These are phyloP conservation scores for Ceratocystis eucalypticola DNA, from an alignment of 2,329 filamentous ascomycete species.

Conservation along the genomic window DNA sequence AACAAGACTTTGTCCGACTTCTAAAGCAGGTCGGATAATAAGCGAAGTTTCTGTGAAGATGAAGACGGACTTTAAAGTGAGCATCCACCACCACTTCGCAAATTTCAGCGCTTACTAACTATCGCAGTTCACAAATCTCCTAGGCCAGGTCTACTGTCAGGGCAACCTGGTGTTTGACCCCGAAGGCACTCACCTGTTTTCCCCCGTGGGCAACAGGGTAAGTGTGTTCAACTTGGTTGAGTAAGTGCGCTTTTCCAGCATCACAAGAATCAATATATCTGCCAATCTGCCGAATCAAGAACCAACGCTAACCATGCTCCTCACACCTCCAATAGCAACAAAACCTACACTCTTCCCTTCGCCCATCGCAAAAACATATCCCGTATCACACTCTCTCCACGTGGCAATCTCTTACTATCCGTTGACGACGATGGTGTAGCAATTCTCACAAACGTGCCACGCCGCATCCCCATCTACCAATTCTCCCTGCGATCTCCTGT, in stretches of 20 bases:
- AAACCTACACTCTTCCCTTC: slow-evolving; percentile 75
- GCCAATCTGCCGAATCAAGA: no score
- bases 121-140: slow-evolving; percentile 85
- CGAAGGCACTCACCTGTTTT: slow-evolving; percentile 89
- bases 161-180: slow-evolving; percentile 94
- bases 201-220: slow-evolving; percentile 90
- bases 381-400: slow-evolving; percentile 74
- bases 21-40: not conserved
- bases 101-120: not conserved
- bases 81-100: slow-evolving; percentile 16
- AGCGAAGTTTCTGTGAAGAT: slow-evolving; percentile 40
- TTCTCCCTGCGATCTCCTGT: slow-evolving; percentile 86
- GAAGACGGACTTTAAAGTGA: slow-evolving; percentile 98
- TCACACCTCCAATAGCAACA: slow-evolving; percentile 45
- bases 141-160: slow-evolving; percentile 96
- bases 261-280: not conserved
- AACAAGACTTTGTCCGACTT: not conserved
- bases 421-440: slow-evolving; percentile 90
- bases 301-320: not conserved
- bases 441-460: slow-evolving; percentile 79
- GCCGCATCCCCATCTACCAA: slow-evolving; percentile 77
- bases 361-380: slow-evolving; percentile 89
- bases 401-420: slow-evolving; percentile 81
- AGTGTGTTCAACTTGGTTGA: slow-evolving; percentile 94
- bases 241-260: slow-evolving; percentile 36